Evolutionary conservation across 139 green algal species (phyloP).

Genomic region (Coelastrella sp.): DNA sequence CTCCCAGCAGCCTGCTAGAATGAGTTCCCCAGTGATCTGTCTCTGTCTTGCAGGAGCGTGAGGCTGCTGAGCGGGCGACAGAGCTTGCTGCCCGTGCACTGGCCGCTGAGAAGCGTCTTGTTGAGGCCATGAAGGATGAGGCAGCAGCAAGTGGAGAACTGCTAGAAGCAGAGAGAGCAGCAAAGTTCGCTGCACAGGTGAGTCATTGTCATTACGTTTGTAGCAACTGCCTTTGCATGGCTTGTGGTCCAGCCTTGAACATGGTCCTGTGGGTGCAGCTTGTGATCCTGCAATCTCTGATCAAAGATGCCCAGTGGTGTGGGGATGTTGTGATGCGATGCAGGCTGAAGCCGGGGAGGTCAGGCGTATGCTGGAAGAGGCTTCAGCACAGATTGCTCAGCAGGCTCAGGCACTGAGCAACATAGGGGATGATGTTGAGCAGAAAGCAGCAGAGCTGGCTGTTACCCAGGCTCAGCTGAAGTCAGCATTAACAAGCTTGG

Average conservation of each 20-base stretch:
- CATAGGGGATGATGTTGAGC: neutral
- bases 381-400: constrained; percentile 25
- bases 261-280: too few relatives aligned
- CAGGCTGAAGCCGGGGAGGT: constrained; percentile 45
- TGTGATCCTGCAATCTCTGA: too few relatives aligned
- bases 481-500: constrained; percentile 17
- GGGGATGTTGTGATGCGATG: neutral
- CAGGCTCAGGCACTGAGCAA: constrained; percentile 24
- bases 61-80: constrained; percentile 48
- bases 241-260: too few relatives aligned
- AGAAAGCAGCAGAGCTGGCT: constrained; percentile 32
- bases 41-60: constrained; percentile 47
- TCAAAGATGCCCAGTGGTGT: too few relatives aligned
- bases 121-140: constrained; percentile 59
- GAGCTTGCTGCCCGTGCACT: constrained; percentile 51
- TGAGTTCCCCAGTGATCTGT: neutral
- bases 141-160: constrained; percentile 49
- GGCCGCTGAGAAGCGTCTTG: constrained; percentile 62
- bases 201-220: neutral
- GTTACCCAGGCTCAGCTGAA: constrained; percentile 24
- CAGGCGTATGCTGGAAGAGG: constrained; percentile 36
- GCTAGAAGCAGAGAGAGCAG: constrained; percentile 56
- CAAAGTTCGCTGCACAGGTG: constrained; percentile 55
- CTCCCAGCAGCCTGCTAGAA: too few relatives aligned
- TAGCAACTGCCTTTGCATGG: too few relatives aligned